Evolutionary conservation across 306 rosid species (phyloP).

Genomic region (Oxytropis ochrocephala): DNA sequence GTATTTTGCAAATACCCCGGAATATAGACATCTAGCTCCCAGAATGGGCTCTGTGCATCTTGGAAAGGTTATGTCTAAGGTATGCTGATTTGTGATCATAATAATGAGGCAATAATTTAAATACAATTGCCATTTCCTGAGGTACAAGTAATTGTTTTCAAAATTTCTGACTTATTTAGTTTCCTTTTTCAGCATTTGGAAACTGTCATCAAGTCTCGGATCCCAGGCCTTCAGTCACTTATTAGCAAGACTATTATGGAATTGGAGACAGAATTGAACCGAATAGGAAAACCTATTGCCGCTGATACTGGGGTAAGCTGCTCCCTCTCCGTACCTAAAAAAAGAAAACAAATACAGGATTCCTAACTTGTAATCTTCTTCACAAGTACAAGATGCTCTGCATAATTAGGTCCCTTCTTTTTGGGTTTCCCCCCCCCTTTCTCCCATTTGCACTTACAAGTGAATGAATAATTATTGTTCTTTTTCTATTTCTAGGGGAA

Average conservation of each 20-base stretch:
- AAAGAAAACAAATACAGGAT: neutral
- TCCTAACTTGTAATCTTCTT: neutral
- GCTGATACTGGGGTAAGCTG: conserved; percentile 87
- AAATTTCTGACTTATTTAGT: neutral
- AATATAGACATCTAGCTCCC: conserved; percentile 83
- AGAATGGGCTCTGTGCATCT: conserved; percentile 99
- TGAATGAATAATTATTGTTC: conserved; percentile 2
- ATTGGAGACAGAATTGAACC: conserved; percentile 78
- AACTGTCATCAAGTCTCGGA: conserved; percentile 89
- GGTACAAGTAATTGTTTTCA: neutral
- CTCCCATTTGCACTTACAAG: neutral
- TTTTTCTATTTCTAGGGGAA: conserved; percentile 68
- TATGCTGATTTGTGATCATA: conserved; percentile 20
- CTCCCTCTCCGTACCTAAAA: neutral
- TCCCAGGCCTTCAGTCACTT: conserved; percentile 93
- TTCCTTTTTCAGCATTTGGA: conserved; percentile 75
- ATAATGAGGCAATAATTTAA: neutral
- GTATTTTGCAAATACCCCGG: conserved; percentile 67
- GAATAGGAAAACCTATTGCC: conserved; percentile 90
- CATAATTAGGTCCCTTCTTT: neutral
- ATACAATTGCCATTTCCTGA: neutral
- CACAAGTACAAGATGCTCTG: neutral
- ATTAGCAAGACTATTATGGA: conserved; percentile 82
- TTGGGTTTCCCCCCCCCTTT: neutral
- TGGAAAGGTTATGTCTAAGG: conserved; percentile 93